phyloP scores from a whole-genome alignment of 345 rosid species.

The Rhodamnia argentea region DNA sequence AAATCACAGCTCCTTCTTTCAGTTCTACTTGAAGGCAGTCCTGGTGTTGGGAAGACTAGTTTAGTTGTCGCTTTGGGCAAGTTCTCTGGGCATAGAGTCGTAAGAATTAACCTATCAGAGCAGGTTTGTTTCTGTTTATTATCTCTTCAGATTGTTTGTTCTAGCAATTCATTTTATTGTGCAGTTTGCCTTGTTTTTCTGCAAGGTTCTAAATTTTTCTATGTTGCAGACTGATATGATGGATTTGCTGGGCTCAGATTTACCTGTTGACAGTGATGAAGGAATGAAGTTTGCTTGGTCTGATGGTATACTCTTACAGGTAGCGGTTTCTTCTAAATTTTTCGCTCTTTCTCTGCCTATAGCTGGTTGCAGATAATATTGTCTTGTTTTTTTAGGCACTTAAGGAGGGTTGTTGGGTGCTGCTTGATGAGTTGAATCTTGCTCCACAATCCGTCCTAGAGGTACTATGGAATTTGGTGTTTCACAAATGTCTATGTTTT shows the following conservation, averaged over 20 bases:
- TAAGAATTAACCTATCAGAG: constrained; percentile 92
- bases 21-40: constrained; percentile 91
- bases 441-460: constrained; percentile 97
- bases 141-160: neutral
- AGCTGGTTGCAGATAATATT: neutral
- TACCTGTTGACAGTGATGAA: constrained; percentile 77
- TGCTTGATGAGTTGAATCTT: constrained; percentile 96
- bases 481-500: neutral
- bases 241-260: constrained; percentile 96
- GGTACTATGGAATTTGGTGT: constrained; percentile 20
- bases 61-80: constrained; percentile 78
- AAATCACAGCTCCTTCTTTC: neutral
- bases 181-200: neutral
- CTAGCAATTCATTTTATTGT: neutral
- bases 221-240: constrained; percentile 86
- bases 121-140: constrained; percentile 38
- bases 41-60: constrained; percentile 99
- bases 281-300: constrained; percentile 97
- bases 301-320: constrained; percentile 93
- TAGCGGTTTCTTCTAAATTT: constrained; percentile 3
- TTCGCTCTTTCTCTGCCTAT: neutral
- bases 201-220: neutral
- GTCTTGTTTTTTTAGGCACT: constrained; percentile 46
- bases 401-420: constrained; percentile 93
- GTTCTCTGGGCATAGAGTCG: constrained; percentile 91